Conservation (phyloP, 805 yeast genomes). For the Hemisphaericaspora nanyangensis region DNA sequence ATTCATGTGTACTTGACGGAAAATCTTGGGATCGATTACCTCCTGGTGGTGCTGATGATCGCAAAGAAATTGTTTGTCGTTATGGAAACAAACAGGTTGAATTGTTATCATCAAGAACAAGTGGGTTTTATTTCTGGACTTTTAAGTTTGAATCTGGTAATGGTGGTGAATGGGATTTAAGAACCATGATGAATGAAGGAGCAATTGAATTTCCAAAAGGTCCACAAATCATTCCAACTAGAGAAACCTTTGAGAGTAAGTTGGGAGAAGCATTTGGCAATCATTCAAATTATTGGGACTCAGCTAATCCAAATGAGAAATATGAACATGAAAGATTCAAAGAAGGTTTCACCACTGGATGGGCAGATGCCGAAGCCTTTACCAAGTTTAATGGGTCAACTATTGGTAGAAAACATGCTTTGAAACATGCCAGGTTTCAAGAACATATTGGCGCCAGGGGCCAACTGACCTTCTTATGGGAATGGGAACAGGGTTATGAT, state of each 20-base stretch:
- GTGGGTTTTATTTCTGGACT: slow-evolving; percentile 90
- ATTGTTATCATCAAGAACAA: slow-evolving; percentile 47
- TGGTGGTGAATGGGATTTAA: slow-evolving; percentile 97
- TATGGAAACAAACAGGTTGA: slow-evolving; percentile 58
- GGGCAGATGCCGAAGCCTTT: slow-evolving; percentile 71
- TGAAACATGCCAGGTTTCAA: slow-evolving; percentile 57
- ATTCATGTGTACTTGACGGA: slow-evolving; percentile 81
- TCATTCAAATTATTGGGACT: slow-evolving; percentile 70
- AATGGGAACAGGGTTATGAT: slow-evolving; percentile 83
- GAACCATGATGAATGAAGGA: slow-evolving; percentile 67
- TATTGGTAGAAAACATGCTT: slow-evolving; percentile 70
- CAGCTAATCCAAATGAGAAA: slow-evolving; percentile 49
- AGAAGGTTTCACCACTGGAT: slow-evolving; percentile 74
- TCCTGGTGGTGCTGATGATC: slow-evolving; percentile 25
- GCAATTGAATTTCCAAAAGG: slow-evolving; percentile 27
- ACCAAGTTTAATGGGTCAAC: slow-evolving; percentile 64
- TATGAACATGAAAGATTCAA: slow-evolving; percentile 80
- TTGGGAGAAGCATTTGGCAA: slow-evolving; percentile 30
- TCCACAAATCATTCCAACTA: slow-evolving; percentile 33
- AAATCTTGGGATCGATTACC: slow-evolving; percentile 59
- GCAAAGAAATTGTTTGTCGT: slow-evolving; percentile 53
- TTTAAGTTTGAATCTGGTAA: slow-evolving; percentile 80
- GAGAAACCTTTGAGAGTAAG: slow-evolving; percentile 37
- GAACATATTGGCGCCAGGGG: slow-evolving; percentile 64
- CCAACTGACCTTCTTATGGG: slow-evolving; percentile 64